Evolutionary conservation across 805 yeast species (phyloP).

Genomic region (Lipomyces chichibuensis): DNA sequence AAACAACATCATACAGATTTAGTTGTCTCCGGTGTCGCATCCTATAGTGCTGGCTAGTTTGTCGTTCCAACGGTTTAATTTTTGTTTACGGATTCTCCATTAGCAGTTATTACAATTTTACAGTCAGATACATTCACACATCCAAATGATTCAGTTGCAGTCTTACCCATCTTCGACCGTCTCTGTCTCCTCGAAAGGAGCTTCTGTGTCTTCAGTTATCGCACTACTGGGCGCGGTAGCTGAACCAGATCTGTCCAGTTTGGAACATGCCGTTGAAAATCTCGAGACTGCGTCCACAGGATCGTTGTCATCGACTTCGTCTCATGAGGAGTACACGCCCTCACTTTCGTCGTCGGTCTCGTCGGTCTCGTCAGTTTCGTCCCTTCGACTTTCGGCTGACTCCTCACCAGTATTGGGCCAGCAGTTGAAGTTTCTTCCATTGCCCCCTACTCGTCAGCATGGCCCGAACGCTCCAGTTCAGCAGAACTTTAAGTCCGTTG

Average conservation of each 20-base stretch:
- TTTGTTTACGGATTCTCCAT: not conserved
- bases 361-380: constrained; percentile 12
- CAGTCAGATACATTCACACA: not conserved
- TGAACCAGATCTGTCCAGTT: constrained; percentile 1
- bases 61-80: not conserved
- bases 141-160: not conserved
- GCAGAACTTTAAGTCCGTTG: not conserved
- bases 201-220: not conserved
- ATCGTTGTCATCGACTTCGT: constrained; percentile 21
- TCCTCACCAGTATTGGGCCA: constrained; percentile 16
- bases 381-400: constrained; percentile 16
- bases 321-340: constrained; percentile 27
- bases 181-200: not conserved
- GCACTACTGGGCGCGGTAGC: not conserved
- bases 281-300: constrained; percentile 1
- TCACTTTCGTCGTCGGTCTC: constrained; percentile 24
- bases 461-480: not conserved
- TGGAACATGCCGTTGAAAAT: not conserved
- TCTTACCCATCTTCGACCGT: not conserved
- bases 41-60: constrained; percentile 1
- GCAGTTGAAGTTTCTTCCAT: constrained; percentile 11
- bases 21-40: constrained; percentile 3
- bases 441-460: not conserved
- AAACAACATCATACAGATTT: not conserved
- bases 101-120: not conserved